Evolutionary conservation across 352 stramenopile genomes (phyloP).

Genomic region (Globisporangium spinosum): DNA sequence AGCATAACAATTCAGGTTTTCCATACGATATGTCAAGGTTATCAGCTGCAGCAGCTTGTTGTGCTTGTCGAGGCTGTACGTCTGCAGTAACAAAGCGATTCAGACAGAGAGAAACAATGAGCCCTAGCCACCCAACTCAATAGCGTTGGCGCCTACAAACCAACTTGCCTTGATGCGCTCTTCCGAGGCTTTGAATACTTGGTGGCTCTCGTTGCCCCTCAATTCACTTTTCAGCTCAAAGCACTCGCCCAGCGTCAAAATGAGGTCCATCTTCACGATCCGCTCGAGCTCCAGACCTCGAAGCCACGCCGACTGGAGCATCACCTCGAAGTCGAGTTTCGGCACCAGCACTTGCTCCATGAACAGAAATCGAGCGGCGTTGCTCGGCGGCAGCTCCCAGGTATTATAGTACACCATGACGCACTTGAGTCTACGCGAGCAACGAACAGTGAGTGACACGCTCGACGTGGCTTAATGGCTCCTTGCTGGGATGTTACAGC

Average conservation of each 20-base stretch:
- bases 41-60: slow-evolving; percentile 30
- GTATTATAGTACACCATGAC: slow-evolving; percentile 83
- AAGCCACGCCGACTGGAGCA: slow-evolving; percentile 57
- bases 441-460: neutral
- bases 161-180: slow-evolving; percentile 33
- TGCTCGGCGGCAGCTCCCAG: slow-evolving; percentile 86
- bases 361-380: slow-evolving; percentile 65
- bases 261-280: slow-evolving; percentile 86
- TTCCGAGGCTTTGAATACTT: slow-evolving; percentile 43
- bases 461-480: neutral
- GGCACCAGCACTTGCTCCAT: slow-evolving; percentile 86
- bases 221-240: slow-evolving; percentile 79
- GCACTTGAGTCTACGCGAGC: slow-evolving; percentile 39
- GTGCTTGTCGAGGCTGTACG: slow-evolving; percentile 30
- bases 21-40: neutral
- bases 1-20: no score
- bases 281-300: slow-evolving; percentile 75
- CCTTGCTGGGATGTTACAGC: no score
- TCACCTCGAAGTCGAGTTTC: slow-evolving; percentile 62
- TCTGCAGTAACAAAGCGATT: slow-evolving; percentile 15
- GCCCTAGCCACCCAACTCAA: neutral
- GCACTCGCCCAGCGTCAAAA: slow-evolving; percentile 74
- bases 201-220: slow-evolving; percentile 37
- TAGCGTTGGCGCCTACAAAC: neutral
- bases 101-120: neutral